A percentile compares a stretch with the other conserved stretches of the same genome.
Evolutionary conservation across 1,139 yeast species (phyloP).

Genomic region (Nematodospora anomalae): DNA sequence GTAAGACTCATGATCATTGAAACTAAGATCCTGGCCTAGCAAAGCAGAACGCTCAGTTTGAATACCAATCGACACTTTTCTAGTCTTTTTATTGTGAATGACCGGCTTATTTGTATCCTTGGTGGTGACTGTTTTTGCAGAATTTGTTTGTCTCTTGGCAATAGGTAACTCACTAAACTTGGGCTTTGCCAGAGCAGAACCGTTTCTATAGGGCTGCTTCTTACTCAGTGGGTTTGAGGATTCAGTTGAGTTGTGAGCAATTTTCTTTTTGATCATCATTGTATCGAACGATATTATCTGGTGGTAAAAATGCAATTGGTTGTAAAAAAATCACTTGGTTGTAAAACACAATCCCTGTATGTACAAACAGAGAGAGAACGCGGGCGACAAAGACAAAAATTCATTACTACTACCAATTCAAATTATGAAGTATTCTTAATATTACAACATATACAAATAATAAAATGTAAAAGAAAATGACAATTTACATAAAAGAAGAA

Average conservation of each 20-base stretch:
- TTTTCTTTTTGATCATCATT: background rate
- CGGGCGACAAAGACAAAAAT: too few species aligned
- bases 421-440: too few species aligned
- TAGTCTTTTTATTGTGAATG: slow-evolving; percentile 1
- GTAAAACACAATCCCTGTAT: too few species aligned
- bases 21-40: background rate
- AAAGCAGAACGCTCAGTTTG: background rate
- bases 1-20: slow-evolving; percentile 1
- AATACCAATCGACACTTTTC: slow-evolving; percentile 1
- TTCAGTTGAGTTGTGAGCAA: background rate
- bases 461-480: background rate
- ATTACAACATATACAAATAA: background rate
- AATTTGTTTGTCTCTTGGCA: background rate
- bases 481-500: background rate
- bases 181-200: background rate
- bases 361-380: too few species aligned
- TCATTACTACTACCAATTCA: too few species aligned
- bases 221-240: background rate
- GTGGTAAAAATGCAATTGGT: background rate
- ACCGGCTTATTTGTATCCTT: background rate
- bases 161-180: background rate
- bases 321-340: too few species aligned
- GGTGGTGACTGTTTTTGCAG: background rate
- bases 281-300: background rate
- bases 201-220: background rate